These are phyloP conservation scores for Xylaria sp. DNA, from an alignment of 2,329 filamentous ascomycete genomes.

Conservation along the genomic window DNA sequence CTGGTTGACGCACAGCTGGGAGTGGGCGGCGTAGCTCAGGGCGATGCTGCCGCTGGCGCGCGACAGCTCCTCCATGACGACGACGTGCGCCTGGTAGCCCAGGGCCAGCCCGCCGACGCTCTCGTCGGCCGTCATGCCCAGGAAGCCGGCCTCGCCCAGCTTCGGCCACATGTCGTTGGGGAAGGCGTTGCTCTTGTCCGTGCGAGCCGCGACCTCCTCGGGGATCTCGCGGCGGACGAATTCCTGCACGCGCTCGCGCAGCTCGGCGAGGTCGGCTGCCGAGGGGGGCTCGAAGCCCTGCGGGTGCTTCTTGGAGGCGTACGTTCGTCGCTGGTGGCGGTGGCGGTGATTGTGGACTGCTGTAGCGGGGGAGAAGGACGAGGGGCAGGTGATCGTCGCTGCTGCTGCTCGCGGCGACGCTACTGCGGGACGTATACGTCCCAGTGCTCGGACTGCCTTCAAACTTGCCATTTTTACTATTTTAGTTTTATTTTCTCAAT, in stretches of 20 bases:
- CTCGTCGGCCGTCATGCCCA: constrained; percentile 94
- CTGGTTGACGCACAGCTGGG: constrained; percentile 96
- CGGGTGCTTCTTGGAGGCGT: constrained; percentile 72
- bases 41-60: constrained; percentile 86
- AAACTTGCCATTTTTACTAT: constrained; percentile 56
- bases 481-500: constrained; percentile 45
- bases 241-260: constrained; percentile 86
- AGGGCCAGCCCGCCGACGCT: constrained; percentile 88
- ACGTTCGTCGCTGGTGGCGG: constrained; percentile 50
- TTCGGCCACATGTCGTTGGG: constrained; percentile 93
- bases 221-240: constrained; percentile 90
- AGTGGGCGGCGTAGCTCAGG: constrained; percentile 94
- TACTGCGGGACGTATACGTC: constrained; percentile 30
- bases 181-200: constrained; percentile 90
- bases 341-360: neutral
- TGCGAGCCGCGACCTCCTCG: constrained; percentile 81
- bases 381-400: constrained; percentile 23
- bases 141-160: constrained; percentile 88
- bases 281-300: constrained; percentile 75
- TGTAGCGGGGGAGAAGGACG: constrained; percentile 46
- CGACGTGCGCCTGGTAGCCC: constrained; percentile 96
- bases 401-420: constrained; percentile 37
- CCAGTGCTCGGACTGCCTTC: constrained; percentile 53
- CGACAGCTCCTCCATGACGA: constrained; percentile 95
- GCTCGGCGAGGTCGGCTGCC: constrained; percentile 78